phyloP scores from a whole-genome alignment of 2,329 filamentous ascomycete species.

The Epichloe hybrida region DNA sequence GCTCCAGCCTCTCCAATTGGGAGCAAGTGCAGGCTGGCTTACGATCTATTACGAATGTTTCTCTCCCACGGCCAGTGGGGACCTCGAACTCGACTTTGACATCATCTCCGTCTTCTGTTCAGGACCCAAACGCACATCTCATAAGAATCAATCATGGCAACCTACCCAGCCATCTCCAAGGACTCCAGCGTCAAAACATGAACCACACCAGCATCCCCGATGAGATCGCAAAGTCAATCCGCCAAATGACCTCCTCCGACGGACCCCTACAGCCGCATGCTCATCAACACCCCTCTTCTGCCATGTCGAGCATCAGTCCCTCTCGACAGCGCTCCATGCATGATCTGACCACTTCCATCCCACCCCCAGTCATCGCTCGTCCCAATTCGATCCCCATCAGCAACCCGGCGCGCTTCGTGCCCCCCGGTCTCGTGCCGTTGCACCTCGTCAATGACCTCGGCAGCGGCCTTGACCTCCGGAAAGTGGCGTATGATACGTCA shows the following conservation, averaged over 20 bases:
- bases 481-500: not conserved
- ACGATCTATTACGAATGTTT: not conserved
- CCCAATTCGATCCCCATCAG: constrained; percentile 1
- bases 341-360: not conserved
- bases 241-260: not conserved
- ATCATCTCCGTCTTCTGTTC: not conserved
- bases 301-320: not conserved
- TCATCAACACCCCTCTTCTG: not conserved
- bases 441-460: not conserved
- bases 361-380: not conserved
- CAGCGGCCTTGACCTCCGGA: not conserved
- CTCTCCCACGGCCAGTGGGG: not conserved
- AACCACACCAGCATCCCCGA: not conserved
- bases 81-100: too few species aligned
- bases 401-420: not conserved
- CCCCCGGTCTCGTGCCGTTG: not conserved
- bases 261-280: not conserved
- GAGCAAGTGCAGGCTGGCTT: not conserved
- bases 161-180: not conserved
- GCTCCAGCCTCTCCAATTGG: not conserved
- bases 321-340: constrained; percentile 3
- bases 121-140: not conserved
- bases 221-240: not conserved
- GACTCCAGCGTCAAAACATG: not conserved
- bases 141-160: not conserved